phyloP scores from a whole-genome alignment of 768 basidiomycete genomes.

The Paxillus involutus region DNA sequence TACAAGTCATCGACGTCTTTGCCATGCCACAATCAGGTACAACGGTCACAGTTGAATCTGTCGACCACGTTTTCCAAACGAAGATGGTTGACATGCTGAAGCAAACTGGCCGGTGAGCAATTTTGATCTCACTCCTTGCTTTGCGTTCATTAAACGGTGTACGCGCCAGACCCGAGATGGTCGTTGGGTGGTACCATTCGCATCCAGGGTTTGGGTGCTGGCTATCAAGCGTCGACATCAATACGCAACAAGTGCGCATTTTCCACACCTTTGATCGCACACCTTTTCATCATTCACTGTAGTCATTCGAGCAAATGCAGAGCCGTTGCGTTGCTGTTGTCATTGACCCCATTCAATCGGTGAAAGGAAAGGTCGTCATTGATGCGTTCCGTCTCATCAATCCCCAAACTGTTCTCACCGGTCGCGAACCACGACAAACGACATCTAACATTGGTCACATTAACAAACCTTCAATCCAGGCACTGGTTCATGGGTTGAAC shows the following conservation, averaged over 20 bases:
- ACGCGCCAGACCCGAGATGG: conserved; percentile 80
- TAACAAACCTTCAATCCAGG: conserved; percentile 99
- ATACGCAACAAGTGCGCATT: conserved; percentile 86
- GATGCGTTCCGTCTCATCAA: conserved; percentile 98
- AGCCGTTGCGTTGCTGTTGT: conserved; percentile 95
- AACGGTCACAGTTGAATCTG: conserved; percentile 95
- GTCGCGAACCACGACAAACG: conserved; percentile 94
- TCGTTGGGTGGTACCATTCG: conserved; percentile 99
- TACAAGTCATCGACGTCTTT: conserved; percentile 95
- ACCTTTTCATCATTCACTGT: conserved; percentile 13
- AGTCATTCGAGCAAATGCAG: conserved; percentile 97
- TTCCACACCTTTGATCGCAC: conserved; percentile 1
- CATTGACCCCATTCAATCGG: conserved; percentile 97
- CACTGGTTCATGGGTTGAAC: conserved; percentile 95
- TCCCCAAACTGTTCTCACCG: conserved; percentile 84
- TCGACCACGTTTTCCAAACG: conserved; percentile 97
- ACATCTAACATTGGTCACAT: conserved; percentile 99
- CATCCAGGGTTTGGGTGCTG: conserved; percentile 99
- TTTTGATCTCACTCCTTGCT: conserved; percentile 4
- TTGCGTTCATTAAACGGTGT: conserved; percentile 4
- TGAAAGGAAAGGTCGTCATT: conserved; percentile 98
- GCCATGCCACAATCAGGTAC: conserved; percentile 99
- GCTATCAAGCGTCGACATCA: conserved; percentile 98
- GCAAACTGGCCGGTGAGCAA: conserved; percentile 88
- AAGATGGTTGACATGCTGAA: conserved; percentile 99